phyloP scores from a whole-genome alignment of 2,329 filamentous ascomycete species.

The Penicillium sp. region DNA sequence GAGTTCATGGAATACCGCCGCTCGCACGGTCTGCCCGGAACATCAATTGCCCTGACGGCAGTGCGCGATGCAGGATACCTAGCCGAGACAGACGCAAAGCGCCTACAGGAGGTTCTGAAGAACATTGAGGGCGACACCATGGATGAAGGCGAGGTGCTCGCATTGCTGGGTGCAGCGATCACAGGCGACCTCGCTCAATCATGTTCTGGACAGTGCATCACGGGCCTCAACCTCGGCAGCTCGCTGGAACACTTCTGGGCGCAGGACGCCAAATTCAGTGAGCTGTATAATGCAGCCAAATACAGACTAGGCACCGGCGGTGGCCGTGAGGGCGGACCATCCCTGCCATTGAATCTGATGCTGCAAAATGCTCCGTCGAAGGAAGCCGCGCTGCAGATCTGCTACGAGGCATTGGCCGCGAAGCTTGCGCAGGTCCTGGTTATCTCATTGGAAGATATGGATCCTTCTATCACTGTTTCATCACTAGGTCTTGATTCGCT shows the following conservation, averaged over 20 bases:
- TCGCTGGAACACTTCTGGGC: conserved; percentile 52
- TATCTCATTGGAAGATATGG: conserved; percentile 51
- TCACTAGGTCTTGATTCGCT: conserved; percentile 25
- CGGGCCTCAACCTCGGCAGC: conserved; percentile 49
- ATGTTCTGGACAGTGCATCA: conserved; percentile 54
- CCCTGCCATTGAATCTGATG: conserved; percentile 48
- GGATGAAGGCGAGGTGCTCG: conserved; percentile 53
- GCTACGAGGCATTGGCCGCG: conserved; percentile 47
- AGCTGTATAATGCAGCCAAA: conserved; percentile 46
- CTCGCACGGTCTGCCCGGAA: conserved; percentile 25
- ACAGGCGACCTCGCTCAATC: conserved; percentile 43
- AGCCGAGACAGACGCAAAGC: conserved; percentile 18
- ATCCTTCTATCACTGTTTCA: conserved; percentile 30
- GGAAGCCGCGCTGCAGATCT: conserved; percentile 48
- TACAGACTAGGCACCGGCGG: conserved; percentile 9
- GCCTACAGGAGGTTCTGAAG: conserved; percentile 24
- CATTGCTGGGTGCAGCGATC: conserved; percentile 54
- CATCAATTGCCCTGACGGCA: conserved; percentile 30
- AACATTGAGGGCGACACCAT: conserved; percentile 25
- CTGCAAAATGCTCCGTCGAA: conserved; percentile 43
- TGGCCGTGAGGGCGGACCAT: conserved; percentile 10
- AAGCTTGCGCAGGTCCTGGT: conserved; percentile 52
- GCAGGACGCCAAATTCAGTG: conserved; percentile 55
- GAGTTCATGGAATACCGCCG: conserved; percentile 28
- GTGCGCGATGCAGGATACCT: conserved; percentile 26